Conservation (phyloP, 2,329 filamentous ascomycete species). For the Didymella pomorum region DNA sequence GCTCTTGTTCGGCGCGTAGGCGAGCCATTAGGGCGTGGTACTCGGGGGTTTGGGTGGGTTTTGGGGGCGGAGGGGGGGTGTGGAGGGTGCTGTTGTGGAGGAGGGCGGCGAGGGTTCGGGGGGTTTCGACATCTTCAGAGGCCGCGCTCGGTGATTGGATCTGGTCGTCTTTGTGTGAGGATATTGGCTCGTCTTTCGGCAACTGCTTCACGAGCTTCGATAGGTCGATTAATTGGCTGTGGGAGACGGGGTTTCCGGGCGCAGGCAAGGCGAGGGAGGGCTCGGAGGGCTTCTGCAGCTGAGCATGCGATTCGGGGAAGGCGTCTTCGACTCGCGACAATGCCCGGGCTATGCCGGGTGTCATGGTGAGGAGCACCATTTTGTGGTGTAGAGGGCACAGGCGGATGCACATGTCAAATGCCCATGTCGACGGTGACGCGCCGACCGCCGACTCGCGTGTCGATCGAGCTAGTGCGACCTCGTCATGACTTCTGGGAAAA, state of each 20-base stretch:
- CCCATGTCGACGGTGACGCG: constrained; percentile 58
- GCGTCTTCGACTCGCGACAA: constrained; percentile 53
- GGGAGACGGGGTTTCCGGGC: constrained; percentile 74
- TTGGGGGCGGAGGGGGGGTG: constrained; percentile 79
- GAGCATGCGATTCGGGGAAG: constrained; percentile 25
- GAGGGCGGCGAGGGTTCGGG: constrained; percentile 69
- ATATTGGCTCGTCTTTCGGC: not conserved
- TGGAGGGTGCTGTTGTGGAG: constrained; percentile 77
- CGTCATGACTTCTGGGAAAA: constrained; percentile 43
- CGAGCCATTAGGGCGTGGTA: constrained; percentile 89
- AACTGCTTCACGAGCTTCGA: constrained; percentile 61
- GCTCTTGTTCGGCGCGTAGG: constrained; percentile 83
- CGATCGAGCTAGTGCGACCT: constrained; percentile 22
- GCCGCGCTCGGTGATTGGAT: no score
- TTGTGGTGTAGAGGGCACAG: not conserved
- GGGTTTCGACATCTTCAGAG: not conserved
- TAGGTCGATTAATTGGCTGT: constrained; percentile 71
- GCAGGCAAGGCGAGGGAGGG: constrained; percentile 60
- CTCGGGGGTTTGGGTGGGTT: constrained; percentile 71
- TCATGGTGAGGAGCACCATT: constrained; percentile 85
- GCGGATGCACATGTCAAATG: not conserved
- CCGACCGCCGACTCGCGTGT: constrained; percentile 1
- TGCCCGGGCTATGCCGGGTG: constrained; percentile 70
- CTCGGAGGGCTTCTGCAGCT: constrained; percentile 50
- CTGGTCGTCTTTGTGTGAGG: no score